Evolutionary conservation across 805 yeast genomes (phyloP), one percentile per base, ranked within the genome.

Genomic region (Suhomyces sp.): DNA sequence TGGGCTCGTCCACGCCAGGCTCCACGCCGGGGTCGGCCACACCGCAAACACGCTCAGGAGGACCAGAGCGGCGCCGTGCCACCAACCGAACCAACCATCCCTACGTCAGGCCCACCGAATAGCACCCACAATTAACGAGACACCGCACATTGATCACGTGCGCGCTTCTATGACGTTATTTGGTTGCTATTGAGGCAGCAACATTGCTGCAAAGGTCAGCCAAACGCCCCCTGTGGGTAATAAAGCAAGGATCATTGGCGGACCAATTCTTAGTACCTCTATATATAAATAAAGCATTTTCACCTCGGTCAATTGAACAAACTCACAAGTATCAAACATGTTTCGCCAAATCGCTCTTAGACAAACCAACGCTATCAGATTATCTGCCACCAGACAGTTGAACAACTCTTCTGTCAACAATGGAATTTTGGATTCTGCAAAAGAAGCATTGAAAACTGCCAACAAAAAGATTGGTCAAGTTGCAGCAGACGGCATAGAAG

Each of bases 391-490:
- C 46, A 45, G 50, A 38, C 41, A 22, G 19, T 26, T 33, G 23
- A 15, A 22, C 24, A 15, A 36, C 29, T 31, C 50, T 29, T 13
- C 44, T 7, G 31, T 33, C 23, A 47, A 41, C 44, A 12, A 22
- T 22, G 56, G 56, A 13, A 61, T 73, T 12, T 60, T 72, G 12
- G 74, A 67, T 46, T 52, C 68, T 12, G 74, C 76, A 22, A 73
- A 73, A 60, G 71, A 69, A n/a, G 69, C 65, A 6, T 64, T 70
- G 45, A 53, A 59, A 31, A 69, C 65, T 52, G 69, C 64, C 38
- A 67, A 67, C 57, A 66, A 68, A 53, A 74, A 71, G 59, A 70
- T 73, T n/a, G 79, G 79, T 7, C 67, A 74, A 54, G 68, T 66
- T 7, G 64, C 72, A 15, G 79, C 78, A n/a, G 67, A 65, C 19